Percentiles rank a stretch among this genome's conserved stretches.
Conservation (phyloP, 306 rosid species). For the Fragaria ananassa region DNA sequence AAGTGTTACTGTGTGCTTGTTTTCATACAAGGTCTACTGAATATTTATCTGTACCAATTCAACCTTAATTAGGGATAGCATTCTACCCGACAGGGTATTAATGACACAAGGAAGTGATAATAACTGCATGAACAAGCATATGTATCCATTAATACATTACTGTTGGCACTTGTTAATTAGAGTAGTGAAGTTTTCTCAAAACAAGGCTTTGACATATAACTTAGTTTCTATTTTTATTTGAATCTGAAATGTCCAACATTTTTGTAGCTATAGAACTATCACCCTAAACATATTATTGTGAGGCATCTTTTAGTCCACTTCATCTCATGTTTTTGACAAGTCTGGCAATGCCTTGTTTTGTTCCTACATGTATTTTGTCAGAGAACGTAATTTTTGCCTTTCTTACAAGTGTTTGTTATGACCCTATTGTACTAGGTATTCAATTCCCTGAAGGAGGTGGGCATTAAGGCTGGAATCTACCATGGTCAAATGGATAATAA, state of each 20-base stretch:
- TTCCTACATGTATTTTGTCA: slow-evolving; percentile 9
- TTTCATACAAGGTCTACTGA: background rate
- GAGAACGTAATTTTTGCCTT: slow-evolving; percentile 5
- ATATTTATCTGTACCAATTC: background rate
- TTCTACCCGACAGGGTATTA: background rate
- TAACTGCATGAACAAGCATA: background rate
- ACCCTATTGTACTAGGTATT: slow-evolving; percentile 50
- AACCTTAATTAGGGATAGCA: background rate
- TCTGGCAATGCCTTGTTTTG: slow-evolving; percentile 16
- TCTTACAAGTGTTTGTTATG: slow-evolving; percentile 1
- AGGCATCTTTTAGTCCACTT: background rate
- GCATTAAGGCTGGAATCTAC: slow-evolving; percentile 66
- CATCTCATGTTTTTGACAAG: slow-evolving; percentile 8
- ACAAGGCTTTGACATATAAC: background rate
- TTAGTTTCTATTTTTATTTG: background rate
- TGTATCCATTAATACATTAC: background rate
- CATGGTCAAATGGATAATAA: slow-evolving; percentile 74
- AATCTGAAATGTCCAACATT: background rate
- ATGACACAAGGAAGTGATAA: background rate
- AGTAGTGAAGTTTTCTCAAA: background rate
- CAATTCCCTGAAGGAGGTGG: slow-evolving; percentile 56
- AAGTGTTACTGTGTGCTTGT: background rate
- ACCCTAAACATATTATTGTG: slow-evolving; percentile 3
- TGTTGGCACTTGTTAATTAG: background rate
- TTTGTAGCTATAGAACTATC: background rate